These are phyloP conservation scores for Aspergillus sp. DNA, from an alignment of 2,329 filamentous ascomycete species.

Conservation along the genomic window DNA sequence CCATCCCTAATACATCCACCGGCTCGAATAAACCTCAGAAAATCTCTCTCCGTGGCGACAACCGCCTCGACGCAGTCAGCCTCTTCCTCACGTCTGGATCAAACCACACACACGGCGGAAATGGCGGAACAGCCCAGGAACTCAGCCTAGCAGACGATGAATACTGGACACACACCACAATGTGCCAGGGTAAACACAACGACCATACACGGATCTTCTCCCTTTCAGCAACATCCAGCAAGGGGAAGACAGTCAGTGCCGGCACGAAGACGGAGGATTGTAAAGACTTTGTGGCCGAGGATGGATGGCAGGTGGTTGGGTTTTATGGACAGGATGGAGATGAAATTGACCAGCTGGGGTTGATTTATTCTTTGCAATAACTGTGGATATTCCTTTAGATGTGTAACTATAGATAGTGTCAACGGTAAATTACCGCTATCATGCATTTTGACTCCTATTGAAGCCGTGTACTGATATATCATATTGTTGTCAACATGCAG, in stretches of 20 bases:
- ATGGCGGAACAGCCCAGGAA: constrained; percentile 41
- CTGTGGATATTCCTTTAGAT: no score
- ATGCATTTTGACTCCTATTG: no score
- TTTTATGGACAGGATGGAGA: constrained; percentile 50
- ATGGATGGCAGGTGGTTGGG: constrained; percentile 51
- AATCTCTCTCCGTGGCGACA: constrained; percentile 38
- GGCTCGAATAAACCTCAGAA: constrained; percentile 29
- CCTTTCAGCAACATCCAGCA: constrained; percentile 49
- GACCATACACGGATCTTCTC: constrained; percentile 52
- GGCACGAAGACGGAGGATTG: constrained; percentile 48
- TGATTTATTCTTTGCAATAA: constrained; percentile 10
- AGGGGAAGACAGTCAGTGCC: constrained; percentile 41
- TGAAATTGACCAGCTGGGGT: constrained; percentile 52
- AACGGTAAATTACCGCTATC: no score
- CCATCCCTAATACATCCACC: constrained; percentile 25
- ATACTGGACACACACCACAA: constrained; percentile 43
- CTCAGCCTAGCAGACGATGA: constrained; percentile 46
- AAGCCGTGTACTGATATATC: no score
- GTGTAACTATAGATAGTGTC: no score
- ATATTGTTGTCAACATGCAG: no score
- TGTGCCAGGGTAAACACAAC: constrained; percentile 49
- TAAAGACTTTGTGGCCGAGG: constrained; percentile 41
- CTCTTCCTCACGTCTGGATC: constrained; percentile 48
- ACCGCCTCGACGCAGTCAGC: constrained; percentile 49
- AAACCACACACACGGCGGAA: constrained; percentile 49